These are phyloP conservation scores for Clathrospora elynae DNA, from an alignment of 2,329 filamentous ascomycete species.

Conservation along the genomic window DNA sequence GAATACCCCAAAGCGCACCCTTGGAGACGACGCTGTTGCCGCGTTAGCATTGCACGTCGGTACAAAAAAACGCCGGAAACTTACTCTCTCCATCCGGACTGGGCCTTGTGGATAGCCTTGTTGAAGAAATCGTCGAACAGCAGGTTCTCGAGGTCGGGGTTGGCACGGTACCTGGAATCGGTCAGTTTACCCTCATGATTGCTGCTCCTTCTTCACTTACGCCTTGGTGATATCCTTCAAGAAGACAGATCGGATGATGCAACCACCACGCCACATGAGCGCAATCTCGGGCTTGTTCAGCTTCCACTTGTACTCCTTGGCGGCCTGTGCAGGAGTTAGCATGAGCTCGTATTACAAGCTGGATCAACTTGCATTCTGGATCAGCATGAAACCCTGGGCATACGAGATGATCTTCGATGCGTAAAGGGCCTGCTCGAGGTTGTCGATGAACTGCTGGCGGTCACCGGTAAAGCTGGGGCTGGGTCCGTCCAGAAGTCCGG, in stretches of 20 bases:
- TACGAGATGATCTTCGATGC: constrained; percentile 99
- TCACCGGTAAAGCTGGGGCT: constrained; percentile 82
- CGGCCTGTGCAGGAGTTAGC: constrained; percentile 64
- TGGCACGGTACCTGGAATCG: constrained; percentile 70
- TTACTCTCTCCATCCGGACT: constrained; percentile 58
- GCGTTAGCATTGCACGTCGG: constrained; percentile 48
- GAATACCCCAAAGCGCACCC: constrained; percentile 91
- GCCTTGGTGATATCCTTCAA: constrained; percentile 98
- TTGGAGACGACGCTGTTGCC: constrained; percentile 77
- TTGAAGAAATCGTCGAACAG: constrained; percentile 99
- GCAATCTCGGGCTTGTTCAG: constrained; percentile 99
- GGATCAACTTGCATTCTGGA: constrained; percentile 78
- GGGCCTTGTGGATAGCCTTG: constrained; percentile 96
- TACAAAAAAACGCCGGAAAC: constrained; percentile 12
- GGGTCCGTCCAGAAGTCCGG: constrained; percentile 77
- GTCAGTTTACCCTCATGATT: constrained; percentile 10
- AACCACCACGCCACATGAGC: constrained; percentile 99
- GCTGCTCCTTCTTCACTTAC: constrained; percentile 23
- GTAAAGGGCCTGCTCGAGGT: constrained; percentile 98
- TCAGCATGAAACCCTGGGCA: constrained; percentile 99
- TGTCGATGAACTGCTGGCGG: constrained; percentile 90
- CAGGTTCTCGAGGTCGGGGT: constrained; percentile 95
- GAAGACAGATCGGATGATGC: constrained; percentile 99
- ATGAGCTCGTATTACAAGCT: not conserved
- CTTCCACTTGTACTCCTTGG: constrained; percentile 96